Evolutionary conservation across 768 basidiomycete genomes (phyloP).

Genomic region (Saitozyma sp.): DNA sequence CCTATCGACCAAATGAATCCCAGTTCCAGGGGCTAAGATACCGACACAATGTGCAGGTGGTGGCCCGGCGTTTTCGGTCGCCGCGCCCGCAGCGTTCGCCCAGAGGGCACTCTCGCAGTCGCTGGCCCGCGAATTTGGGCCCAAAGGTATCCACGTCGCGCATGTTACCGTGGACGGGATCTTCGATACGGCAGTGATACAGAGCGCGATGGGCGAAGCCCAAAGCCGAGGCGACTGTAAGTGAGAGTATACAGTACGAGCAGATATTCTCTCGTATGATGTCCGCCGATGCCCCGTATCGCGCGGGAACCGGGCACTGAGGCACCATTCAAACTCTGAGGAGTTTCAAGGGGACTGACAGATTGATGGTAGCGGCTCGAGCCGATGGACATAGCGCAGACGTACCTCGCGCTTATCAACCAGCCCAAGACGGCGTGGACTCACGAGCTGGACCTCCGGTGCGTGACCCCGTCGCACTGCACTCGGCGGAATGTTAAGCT

Average conservation of each 20-base stretch:
- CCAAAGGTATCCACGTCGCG: constrained; percentile 49
- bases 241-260: constrained; percentile 17
- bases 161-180: constrained; percentile 46
- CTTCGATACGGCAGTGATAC: constrained; percentile 31
- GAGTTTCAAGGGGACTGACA: too few species aligned
- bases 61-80: constrained; percentile 22
- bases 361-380: too few species aligned
- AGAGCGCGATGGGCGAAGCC: constrained; percentile 24
- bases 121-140: constrained; percentile 49
- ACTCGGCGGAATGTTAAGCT: neutral
- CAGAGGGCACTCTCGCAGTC: constrained; percentile 37
- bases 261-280: too few species aligned
- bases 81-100: constrained; percentile 43
- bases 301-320: constrained; percentile 3
- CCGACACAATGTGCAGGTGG: too few species aligned
- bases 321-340: constrained; percentile 39
- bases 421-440: constrained; percentile 44
- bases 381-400: too few species aligned
- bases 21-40: too few species aligned
- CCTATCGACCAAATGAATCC: too few species aligned
- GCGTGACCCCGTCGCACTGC: too few species aligned
- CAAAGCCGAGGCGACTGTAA: too few species aligned
- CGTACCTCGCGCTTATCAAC: constrained; percentile 32
- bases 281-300: too few species aligned
- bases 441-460: constrained; percentile 47